These are phyloP conservation scores for Diplodia scrobiculata DNA, from an alignment of 2,329 filamentous ascomycete species.

Conservation along the genomic window DNA sequence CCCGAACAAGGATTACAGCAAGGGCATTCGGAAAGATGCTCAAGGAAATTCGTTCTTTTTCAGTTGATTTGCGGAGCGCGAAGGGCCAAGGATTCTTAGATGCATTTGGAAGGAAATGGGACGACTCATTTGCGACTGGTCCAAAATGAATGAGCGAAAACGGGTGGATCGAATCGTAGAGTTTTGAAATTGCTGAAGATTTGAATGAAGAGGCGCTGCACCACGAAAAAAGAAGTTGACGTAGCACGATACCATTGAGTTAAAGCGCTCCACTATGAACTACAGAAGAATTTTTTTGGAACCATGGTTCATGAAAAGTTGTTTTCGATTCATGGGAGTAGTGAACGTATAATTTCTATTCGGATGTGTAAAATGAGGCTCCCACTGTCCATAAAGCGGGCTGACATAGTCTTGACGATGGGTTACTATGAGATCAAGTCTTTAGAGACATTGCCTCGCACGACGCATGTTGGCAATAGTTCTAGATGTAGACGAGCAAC, in stretches of 20 bases:
- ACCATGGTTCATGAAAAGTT: too few relatives aligned
- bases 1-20: slow-evolving; percentile 80
- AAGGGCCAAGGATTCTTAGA: background rate
- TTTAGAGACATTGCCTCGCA: background rate
- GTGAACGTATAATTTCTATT: too few relatives aligned
- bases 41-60: slow-evolving; percentile 90
- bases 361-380: too few relatives aligned
- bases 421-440: too few relatives aligned
- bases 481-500: background rate
- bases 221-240: background rate
- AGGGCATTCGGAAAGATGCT: slow-evolving; percentile 75
- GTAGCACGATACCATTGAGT: background rate
- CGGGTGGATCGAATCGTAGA: background rate
- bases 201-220: background rate
- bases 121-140: background rate
- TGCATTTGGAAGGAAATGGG: background rate
- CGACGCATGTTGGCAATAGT: background rate
- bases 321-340: too few relatives aligned
- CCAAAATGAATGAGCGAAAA: background rate
- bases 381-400: too few relatives aligned
- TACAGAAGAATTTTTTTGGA: too few relatives aligned
- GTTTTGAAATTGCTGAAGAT: background rate
- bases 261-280: background rate
- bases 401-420: too few relatives aligned
- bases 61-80: slow-evolving; percentile 19